These are phyloP conservation scores for Casuarina glauca DNA, from an alignment of 306 rosid species.

Conservation along the genomic window DNA sequence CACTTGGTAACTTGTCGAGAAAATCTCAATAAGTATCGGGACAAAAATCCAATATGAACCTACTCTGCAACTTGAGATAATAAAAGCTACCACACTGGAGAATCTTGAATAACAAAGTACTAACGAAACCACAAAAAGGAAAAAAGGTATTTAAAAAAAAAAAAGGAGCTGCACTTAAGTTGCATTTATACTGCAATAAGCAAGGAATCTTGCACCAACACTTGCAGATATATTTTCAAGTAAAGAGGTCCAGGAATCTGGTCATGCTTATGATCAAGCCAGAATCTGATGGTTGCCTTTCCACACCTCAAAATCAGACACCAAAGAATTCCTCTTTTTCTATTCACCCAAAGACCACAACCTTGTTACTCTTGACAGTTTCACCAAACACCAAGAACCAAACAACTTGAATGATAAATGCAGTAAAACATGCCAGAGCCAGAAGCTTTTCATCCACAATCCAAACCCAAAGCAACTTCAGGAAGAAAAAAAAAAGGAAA, in stretches of 20 bases:
- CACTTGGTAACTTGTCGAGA: neutral
- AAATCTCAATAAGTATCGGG: neutral
- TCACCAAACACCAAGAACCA: neutral
- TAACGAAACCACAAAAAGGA: neutral
- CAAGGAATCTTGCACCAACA: neutral
- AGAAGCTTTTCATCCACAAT: no score
- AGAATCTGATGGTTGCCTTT: neutral
- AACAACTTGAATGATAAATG: no score
- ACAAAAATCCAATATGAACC: neutral
- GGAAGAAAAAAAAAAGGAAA: no score
- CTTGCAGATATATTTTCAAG: neutral
- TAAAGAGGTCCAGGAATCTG: neutral
- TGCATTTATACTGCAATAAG: neutral
- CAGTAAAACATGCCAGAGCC: no score
- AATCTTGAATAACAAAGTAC: neutral
- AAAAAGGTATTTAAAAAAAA: neutral
- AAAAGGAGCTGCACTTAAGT: neutral
- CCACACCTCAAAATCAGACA: neutral
- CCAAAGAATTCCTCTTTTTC: neutral
- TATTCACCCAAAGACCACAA: neutral
- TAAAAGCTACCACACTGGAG: neutral
- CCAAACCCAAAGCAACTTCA: no score
- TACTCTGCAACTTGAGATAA: neutral
- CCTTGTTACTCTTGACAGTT: neutral
- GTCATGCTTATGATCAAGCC: constrained; percentile 3